Conservation (phyloP, 441 rosid species). For the Arabidopsis lyrata region DNA sequence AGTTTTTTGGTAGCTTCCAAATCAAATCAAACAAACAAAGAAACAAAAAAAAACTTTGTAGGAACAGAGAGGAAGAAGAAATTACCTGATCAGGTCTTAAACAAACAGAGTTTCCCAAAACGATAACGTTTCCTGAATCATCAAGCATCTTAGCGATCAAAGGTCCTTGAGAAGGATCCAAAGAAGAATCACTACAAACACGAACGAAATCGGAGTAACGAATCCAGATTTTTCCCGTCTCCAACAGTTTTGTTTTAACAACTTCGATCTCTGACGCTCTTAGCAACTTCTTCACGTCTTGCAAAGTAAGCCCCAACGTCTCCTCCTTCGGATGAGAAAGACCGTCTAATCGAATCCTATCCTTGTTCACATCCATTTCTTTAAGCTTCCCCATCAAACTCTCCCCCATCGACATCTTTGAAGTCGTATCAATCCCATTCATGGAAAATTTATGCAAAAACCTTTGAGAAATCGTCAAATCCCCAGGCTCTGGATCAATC, state of each 20-base stretch:
- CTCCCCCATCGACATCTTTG: conserved; percentile 46
- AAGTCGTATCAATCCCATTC: conserved; percentile 35
- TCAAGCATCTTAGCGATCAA: conserved; percentile 68
- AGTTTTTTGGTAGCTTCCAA: conserved; percentile 57
- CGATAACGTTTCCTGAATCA: conserved; percentile 79
- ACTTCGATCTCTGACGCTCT: conserved; percentile 71
- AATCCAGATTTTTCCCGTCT: conserved; percentile 59
- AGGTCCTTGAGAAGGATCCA: conserved; percentile 61
- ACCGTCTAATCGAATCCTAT: conserved; percentile 63
- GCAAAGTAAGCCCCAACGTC: conserved; percentile 48
- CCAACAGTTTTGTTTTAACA: conserved; percentile 67
- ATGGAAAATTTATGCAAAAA: conserved; percentile 51
- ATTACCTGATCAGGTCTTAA: conserved; percentile 81
- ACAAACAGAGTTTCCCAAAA: conserved; percentile 68
- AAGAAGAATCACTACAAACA: conserved; percentile 59
- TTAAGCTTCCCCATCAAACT: conserved; percentile 54
- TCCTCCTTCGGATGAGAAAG: conserved; percentile 37
- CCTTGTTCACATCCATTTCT: conserved; percentile 56
- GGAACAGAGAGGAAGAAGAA: background rate
- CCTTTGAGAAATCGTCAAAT: conserved; percentile 51
- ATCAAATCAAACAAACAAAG: conserved; percentile 14
- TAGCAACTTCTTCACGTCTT: conserved; percentile 73
- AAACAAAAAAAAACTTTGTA: background rate
- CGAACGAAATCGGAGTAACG: conserved; percentile 60
- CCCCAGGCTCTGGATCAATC: conserved; percentile 71